Conservation (phyloP, 2,329 filamentous ascomycete species). For the Neurospora crassa region DNA sequence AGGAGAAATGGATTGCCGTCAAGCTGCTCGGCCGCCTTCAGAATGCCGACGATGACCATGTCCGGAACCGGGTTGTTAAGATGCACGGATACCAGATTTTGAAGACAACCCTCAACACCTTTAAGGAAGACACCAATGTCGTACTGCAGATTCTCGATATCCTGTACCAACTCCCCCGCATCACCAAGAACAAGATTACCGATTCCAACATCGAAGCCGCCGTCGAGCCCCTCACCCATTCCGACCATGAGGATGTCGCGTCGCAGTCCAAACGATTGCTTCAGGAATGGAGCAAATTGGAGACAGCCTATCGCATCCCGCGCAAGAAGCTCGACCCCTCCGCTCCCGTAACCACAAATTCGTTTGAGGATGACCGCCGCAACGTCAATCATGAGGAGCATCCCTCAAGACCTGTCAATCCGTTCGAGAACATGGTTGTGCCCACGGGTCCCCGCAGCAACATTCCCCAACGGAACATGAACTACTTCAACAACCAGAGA, state of each 20-base stretch:
- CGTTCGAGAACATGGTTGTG: slow-evolving; percentile 39
- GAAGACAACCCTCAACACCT: slow-evolving; percentile 75
- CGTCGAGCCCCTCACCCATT: slow-evolving; percentile 57
- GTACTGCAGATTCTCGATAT: slow-evolving; percentile 84
- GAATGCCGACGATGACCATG: slow-evolving; percentile 73
- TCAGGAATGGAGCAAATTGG: slow-evolving; percentile 79
- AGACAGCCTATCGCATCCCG: slow-evolving; percentile 87
- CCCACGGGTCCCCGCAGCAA: slow-evolving; percentile 53
- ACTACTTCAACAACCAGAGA: slow-evolving; percentile 36
- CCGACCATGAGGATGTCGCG: slow-evolving; percentile 66
- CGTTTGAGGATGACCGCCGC: slow-evolving; percentile 53
- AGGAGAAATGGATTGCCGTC: slow-evolving; percentile 98
- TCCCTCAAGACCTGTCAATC: slow-evolving; percentile 30
- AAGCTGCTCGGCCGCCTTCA: slow-evolving; percentile 88
- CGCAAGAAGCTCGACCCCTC: slow-evolving; percentile 76
- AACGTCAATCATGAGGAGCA: slow-evolving; percentile 31
- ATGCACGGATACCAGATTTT: slow-evolving; percentile 97
- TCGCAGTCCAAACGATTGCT: slow-evolving; percentile 62
- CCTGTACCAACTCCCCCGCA: slow-evolving; percentile 74
- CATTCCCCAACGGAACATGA: slow-evolving; percentile 42
- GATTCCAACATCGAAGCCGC: slow-evolving; percentile 90
- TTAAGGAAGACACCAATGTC: slow-evolving; percentile 82
- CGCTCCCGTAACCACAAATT: slow-evolving; percentile 38
- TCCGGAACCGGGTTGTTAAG: slow-evolving; percentile 79
- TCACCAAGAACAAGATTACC: slow-evolving; percentile 94